Conservation (phyloP, 257 asterid genomes). For the Lycium barbarum region DNA sequence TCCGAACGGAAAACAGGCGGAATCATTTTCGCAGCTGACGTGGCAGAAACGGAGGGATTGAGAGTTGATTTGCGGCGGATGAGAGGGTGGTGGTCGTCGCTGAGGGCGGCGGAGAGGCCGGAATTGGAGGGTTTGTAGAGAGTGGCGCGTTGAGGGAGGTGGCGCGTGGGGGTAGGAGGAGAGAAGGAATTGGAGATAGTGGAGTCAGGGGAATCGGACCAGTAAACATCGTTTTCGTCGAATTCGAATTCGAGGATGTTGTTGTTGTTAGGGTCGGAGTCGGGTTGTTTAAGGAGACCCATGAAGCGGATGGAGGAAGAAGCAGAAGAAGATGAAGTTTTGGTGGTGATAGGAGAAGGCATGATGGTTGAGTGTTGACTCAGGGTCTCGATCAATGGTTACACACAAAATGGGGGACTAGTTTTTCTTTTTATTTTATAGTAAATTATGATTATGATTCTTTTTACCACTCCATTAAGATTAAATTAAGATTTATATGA, state of each 20-base stretch:
- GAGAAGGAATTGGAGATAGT: constrained; percentile 43
- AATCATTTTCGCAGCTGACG: constrained; percentile 42
- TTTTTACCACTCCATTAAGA: too few relatives aligned
- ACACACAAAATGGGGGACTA: not conserved
- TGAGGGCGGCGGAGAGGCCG: constrained; percentile 76
- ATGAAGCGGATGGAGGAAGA: constrained; percentile 60
- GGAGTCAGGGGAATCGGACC: constrained; percentile 63
- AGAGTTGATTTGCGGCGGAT: constrained; percentile 60
- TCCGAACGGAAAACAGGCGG: constrained; percentile 47
- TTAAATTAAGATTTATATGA: too few relatives aligned
- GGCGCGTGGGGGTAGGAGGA: constrained; percentile 35
- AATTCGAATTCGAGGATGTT: constrained; percentile 52
- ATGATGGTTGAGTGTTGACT: constrained; percentile 49
- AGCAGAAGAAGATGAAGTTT: constrained; percentile 40
- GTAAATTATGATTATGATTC: not conserved
- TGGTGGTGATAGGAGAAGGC: constrained; percentile 40
- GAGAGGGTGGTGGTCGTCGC: constrained; percentile 50
- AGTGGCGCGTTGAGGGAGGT: constrained; percentile 29
- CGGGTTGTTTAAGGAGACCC: constrained; percentile 50
- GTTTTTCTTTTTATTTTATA: not conserved
- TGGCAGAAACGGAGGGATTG: constrained; percentile 45
- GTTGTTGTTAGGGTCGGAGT: constrained; percentile 35
- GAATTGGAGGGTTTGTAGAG: constrained; percentile 42
- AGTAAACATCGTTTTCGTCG: constrained; percentile 82
- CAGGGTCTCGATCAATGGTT: not conserved